A percentile compares a stretch with the other conserved stretches of the same genome.
Evolutionary conservation across 257 asterid genomes (phyloP).

Genomic region (Solanum virginianum): DNA sequence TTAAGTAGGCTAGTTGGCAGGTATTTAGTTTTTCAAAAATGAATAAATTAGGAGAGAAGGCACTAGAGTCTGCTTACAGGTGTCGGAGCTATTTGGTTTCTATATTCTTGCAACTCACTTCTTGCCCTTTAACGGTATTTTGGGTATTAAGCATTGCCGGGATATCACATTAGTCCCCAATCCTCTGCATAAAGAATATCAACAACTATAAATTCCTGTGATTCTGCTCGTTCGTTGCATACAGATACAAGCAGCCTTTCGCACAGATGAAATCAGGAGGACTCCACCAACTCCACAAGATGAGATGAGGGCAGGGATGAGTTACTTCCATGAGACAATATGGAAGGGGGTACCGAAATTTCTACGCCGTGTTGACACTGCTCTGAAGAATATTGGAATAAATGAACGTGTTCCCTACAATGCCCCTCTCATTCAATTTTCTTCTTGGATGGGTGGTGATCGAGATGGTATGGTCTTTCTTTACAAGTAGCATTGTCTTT

Average conservation of each 20-base stretch:
- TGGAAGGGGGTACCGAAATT: conserved; percentile 97
- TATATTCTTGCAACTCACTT: background rate
- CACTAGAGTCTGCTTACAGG: background rate
- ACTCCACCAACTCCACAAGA: conserved; percentile 97
- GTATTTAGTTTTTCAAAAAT: background rate
- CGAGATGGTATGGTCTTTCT: conserved; percentile 58
- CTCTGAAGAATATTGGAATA: conserved; percentile 86
- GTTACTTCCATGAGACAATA: conserved; percentile 93
- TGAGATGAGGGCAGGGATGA: conserved; percentile 98
- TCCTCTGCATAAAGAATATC: background rate
- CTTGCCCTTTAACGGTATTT: background rate
- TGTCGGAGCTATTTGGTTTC: background rate
- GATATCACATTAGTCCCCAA: background rate
- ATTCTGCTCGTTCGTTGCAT: background rate
- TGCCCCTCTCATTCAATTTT: conserved; percentile 87
- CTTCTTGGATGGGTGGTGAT: conserved; percentile 99
- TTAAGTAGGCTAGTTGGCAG: background rate
- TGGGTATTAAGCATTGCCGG: background rate
- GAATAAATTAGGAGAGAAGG: background rate
- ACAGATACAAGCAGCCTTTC: conserved; percentile 96
- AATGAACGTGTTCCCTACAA: conserved; percentile 89
- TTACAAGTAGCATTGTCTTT: background rate
- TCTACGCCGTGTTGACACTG: conserved; percentile 86
- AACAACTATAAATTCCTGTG: background rate
- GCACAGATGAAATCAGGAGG: conserved; percentile 93